These are phyloP conservation scores for Stachybotrys elegans DNA, from an alignment of 2,329 filamentous ascomycete species.

Conservation along the genomic window DNA sequence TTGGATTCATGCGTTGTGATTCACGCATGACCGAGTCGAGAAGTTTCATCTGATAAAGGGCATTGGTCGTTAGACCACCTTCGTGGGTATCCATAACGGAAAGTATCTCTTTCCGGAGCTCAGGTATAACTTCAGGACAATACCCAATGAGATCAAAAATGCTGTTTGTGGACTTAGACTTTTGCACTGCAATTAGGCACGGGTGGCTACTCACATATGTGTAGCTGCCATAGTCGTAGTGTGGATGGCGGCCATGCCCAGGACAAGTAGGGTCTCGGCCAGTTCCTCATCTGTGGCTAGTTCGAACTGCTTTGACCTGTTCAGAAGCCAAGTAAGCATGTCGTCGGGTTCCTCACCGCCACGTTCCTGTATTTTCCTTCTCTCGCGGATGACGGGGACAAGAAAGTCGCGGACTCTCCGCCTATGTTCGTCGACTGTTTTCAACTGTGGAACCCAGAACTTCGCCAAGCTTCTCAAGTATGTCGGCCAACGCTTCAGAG, in stretches of 20 bases:
- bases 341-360: not conserved
- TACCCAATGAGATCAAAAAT: constrained; percentile 10
- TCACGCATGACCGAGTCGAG: constrained; percentile 15
- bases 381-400: not conserved
- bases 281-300: not conserved
- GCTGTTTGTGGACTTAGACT: not conserved
- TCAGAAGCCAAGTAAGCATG: not conserved
- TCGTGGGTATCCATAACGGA: constrained; percentile 6
- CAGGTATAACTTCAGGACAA: not conserved
- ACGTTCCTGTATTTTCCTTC: not conserved
- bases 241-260: constrained; percentile 14
- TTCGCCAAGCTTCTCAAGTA: not conserved
- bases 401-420: not conserved
- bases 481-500: not conserved
- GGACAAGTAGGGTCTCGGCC: constrained; percentile 1
- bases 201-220: constrained; percentile 4
- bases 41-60: constrained; percentile 13
- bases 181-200: not conserved
- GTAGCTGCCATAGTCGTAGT: constrained; percentile 13
- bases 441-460: not conserved
- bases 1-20: constrained; percentile 13
- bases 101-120: not conserved
- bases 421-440: not conserved
- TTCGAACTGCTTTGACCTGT: not conserved
- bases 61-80: constrained; percentile 6